phyloP scores from a whole-genome alignment of 306 rosid species.

The barrel medic (Medicago truncatula) region MtrunA17r5.0-ANR NC_053045.1:58946501-58947000 shows the following conservation, averaged over 20 bases:
- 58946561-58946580: conserved; percentile 31
- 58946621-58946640: conserved; percentile 30
- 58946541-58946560: neutral
- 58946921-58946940: conserved; percentile 62
- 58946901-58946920: conserved; percentile 63
- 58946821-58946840: neutral
- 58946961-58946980: conserved; percentile 69
- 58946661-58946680: conserved; percentile 16
- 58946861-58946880: conserved; percentile 65
- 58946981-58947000: conserved; percentile 75
- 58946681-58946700: conserved; percentile 13
- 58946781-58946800: neutral
- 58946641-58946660: conserved; percentile 3
- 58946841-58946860: conserved; percentile 34
- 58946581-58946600: conserved; percentile 14
- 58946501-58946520: conserved; percentile 26
- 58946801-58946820: conserved; percentile 30
- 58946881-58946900: conserved; percentile 66
- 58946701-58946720: neutral
- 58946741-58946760: conserved; percentile 5
- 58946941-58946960: conserved; percentile 51
- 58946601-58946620: conserved; percentile 32
- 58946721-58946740: neutral
- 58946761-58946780: neutral
- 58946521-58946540: conserved; percentile 10